Conservation (phyloP, 2,329 filamentous ascomycete species). For the Cladophialophora chaetospira region DNA sequence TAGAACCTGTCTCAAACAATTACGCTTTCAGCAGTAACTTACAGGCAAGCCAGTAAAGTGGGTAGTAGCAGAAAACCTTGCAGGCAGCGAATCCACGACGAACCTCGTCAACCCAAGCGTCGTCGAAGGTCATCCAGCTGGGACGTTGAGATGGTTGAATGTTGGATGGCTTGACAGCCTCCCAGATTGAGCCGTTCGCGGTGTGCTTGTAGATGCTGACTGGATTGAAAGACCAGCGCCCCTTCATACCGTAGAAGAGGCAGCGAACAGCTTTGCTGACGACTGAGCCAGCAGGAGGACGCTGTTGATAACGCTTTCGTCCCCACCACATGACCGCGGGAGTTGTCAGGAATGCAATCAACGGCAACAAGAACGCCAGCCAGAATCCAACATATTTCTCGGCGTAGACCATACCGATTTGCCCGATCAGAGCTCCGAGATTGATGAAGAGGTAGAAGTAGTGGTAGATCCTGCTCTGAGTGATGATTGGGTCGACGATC, state of each 20-base stretch:
- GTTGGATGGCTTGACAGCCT: conserved; percentile 56
- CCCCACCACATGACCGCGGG: conserved; percentile 63
- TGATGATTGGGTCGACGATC: conserved; percentile 69
- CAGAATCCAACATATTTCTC: conserved; percentile 78
- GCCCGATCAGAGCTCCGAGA: conserved; percentile 63
- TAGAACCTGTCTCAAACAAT: neutral
- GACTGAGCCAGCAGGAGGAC: conserved; percentile 71
- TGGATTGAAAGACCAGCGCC: conserved; percentile 64
- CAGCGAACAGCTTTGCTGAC: conserved; percentile 67
- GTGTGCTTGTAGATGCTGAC: conserved; percentile 47
- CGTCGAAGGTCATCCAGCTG: conserved; percentile 78
- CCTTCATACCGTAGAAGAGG: conserved; percentile 62
- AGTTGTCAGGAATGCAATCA: conserved; percentile 61
- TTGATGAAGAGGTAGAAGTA: conserved; percentile 74
- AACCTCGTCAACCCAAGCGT: conserved; percentile 80
- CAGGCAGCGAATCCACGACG: conserved; percentile 69
- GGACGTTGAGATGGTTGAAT: conserved; percentile 55
- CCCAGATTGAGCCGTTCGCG: conserved; percentile 31
- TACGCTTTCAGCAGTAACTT: neutral
- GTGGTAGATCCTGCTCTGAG: conserved; percentile 67
- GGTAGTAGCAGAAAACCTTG: conserved; percentile 62
- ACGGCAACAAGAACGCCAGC: conserved; percentile 70
- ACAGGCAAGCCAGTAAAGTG: conserved; percentile 54
- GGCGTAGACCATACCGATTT: conserved; percentile 55
- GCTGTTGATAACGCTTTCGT: conserved; percentile 64